A percentile compares a stretch with the other conserved stretches of the same genome.
phyloP scores from a whole-genome alignment of 306 rosid species.

The Inga leiocalycina region DNA sequence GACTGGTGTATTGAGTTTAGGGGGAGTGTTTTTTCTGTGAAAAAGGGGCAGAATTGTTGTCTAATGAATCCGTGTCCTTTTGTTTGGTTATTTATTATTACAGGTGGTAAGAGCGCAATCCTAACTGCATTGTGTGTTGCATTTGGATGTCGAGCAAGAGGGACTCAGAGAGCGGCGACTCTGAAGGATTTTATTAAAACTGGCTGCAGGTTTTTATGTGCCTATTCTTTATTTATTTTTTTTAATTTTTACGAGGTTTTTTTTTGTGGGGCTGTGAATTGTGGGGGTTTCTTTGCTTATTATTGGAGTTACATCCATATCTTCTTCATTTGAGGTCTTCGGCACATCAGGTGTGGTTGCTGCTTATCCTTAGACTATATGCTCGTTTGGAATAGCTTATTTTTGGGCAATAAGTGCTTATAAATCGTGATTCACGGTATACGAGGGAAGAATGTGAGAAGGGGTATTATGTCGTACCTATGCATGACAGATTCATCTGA shows the following conservation, averaged over 20 bases:
- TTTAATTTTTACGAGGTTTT: neutral
- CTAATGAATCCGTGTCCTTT: slow-evolving; percentile 13
- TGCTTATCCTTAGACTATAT: neutral
- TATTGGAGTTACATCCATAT: neutral
- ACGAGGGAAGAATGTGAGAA: too few relatives aligned
- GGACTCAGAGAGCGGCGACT: slow-evolving; percentile 80
- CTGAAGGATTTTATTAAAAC: slow-evolving; percentile 85
- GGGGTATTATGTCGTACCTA: neutral
- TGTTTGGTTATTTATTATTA: slow-evolving; percentile 28
- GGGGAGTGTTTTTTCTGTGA: neutral
- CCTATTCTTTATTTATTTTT: neutral
- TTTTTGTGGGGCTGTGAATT: neutral
- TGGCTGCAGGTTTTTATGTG: slow-evolving; percentile 62
- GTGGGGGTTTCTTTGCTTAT: neutral
- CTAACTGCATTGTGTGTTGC: slow-evolving; percentile 87
- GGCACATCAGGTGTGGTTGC: neutral
- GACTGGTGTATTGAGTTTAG: neutral
- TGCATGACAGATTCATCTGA: neutral
- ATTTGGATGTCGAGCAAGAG: slow-evolving; percentile 91
- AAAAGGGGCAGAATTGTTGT: neutral
- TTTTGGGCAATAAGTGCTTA: too few relatives aligned
- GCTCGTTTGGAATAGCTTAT: too few relatives aligned
- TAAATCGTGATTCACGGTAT: too few relatives aligned
- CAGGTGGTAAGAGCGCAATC: slow-evolving; percentile 97
- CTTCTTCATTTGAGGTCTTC: neutral